A percentile compares a stretch with the other conserved stretches of the same genome.
These are phyloP conservation scores for Ascodesmis nigricans DNA, from an alignment of 495 filamentous ascomycete genomes.

Conservation along the genomic window DNA sequence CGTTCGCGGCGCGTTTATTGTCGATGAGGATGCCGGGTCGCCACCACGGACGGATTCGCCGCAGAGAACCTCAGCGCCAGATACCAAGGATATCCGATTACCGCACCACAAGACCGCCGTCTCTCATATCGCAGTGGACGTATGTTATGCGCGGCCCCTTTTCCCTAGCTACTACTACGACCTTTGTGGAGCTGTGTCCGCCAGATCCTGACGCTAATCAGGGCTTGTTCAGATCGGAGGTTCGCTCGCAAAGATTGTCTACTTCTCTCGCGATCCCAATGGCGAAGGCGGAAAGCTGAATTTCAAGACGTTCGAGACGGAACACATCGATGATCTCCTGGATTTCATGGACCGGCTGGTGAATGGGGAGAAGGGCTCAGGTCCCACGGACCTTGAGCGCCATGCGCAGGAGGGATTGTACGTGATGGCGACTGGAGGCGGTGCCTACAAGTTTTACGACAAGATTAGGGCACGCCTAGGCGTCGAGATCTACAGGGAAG, in stretches of 20 bases:
- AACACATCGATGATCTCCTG: conserved; percentile 75
- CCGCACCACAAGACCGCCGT: conserved; percentile 84
- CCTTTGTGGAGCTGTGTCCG: too few species aligned
- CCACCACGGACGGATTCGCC: conserved; percentile 29
- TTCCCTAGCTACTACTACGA: conserved; percentile 10
- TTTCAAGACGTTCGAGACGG: conserved; percentile 88
- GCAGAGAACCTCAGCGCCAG: conserved; percentile 29
- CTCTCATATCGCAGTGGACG: conserved; percentile 91
- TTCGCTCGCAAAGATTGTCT: conserved; percentile 84
- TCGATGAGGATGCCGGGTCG: conserved; percentile 43
- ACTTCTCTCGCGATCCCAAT: conserved; percentile 72
- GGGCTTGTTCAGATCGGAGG: conserved; percentile 99
- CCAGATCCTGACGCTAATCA: too few species aligned
- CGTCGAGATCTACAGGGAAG: conserved; percentile 73
- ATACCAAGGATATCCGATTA: conserved; percentile 79
- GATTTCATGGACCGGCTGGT: conserved; percentile 57
- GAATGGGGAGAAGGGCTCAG: conserved; percentile 26
- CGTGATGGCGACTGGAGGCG: conserved; percentile 87
- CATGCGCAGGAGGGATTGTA: conserved; percentile 44
- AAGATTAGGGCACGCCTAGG: conserved; percentile 57
- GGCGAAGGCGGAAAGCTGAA: conserved; percentile 78
- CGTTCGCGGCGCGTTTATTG: conserved; percentile 86
- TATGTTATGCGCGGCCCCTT: conserved; percentile 34
- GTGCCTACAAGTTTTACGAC: conserved; percentile 89
- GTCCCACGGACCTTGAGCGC: conserved; percentile 24